These are phyloP conservation scores for Termitomyces sp. DNA, from an alignment of 768 basidiomycete genomes.

Conservation along the genomic window DNA sequence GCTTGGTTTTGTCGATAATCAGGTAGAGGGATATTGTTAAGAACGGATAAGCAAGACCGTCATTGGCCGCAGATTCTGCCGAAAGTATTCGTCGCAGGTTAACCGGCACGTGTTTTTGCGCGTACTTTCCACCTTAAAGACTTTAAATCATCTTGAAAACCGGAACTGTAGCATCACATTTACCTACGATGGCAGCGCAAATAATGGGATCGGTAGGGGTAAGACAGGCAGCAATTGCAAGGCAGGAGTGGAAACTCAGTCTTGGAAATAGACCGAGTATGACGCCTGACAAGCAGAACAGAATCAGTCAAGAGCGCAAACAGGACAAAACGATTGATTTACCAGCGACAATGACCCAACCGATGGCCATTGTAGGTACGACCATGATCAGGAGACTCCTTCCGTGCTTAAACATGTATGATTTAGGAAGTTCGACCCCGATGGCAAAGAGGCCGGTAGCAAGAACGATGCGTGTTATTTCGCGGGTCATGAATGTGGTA, in stretches of 20 bases:
- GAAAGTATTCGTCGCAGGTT: conserved; percentile 78
- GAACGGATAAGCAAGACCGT: conserved; percentile 94
- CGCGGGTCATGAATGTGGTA: conserved; percentile 53
- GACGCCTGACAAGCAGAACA: conserved; percentile 36
- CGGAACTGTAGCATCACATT: conserved; percentile 9
- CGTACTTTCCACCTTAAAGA: conserved; percentile 59
- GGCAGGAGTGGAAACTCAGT: conserved; percentile 65
- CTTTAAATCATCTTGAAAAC: background rate
- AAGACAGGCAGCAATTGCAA: conserved; percentile 85
- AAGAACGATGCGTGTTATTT: conserved; percentile 47
- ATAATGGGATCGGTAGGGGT: conserved; percentile 96
- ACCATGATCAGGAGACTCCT: conserved; percentile 66
- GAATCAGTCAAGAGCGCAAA: background rate
- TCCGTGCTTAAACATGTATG: conserved; percentile 79
- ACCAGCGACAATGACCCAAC: conserved; percentile 78
- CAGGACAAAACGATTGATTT: conserved; percentile 8
- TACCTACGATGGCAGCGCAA: conserved; percentile 76
- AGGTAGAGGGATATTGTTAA: conserved; percentile 84
- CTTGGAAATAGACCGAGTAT: conserved; percentile 69
- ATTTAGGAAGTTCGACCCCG: conserved; percentile 85
- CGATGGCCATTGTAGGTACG: conserved; percentile 80
- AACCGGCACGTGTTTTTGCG: conserved; percentile 60
- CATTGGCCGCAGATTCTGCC: conserved; percentile 92
- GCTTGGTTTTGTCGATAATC: conserved; percentile 57
- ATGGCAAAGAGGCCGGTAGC: conserved; percentile 92